A percentile compares a stretch with the other conserved stretches of the same genome.
phyloP scores from a whole-genome alignment of 2,329 filamentous ascomycete species.

The Diaporthe sp. region DNA sequence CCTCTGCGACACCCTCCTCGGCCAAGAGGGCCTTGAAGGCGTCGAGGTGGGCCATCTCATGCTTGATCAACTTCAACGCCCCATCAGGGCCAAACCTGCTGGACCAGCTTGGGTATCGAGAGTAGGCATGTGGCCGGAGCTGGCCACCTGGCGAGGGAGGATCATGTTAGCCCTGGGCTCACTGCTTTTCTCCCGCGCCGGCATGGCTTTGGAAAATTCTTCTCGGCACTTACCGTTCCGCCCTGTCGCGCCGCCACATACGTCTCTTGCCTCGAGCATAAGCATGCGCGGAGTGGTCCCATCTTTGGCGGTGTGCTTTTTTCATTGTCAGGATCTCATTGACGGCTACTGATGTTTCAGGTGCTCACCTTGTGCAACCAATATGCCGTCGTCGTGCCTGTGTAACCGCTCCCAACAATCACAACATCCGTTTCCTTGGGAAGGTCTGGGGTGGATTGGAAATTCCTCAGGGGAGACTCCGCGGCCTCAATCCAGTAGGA shows the following conservation, averaged over 20 bases:
- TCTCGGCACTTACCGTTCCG: slow-evolving; percentile 44
- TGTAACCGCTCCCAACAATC: slow-evolving; percentile 46
- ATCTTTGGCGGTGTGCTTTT: slow-evolving; percentile 42
- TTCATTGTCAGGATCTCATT: neutral
- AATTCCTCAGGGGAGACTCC: slow-evolving; percentile 37
- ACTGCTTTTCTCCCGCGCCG: neutral
- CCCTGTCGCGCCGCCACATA: slow-evolving; percentile 45
- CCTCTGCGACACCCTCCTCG: slow-evolving; percentile 47
- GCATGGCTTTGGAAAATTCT: too few relatives aligned
- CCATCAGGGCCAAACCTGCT: slow-evolving; percentile 47
- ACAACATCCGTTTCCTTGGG: slow-evolving; percentile 44
- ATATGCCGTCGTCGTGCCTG: slow-evolving; percentile 47
- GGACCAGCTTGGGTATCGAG: slow-evolving; percentile 49
- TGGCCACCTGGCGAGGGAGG: slow-evolving; percentile 39
- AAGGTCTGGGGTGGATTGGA: slow-evolving; percentile 38
- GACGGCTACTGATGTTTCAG: neutral
- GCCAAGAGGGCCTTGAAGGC: slow-evolving; percentile 39
- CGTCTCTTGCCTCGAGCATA: slow-evolving; percentile 43
- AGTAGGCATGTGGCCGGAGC: slow-evolving; percentile 47
- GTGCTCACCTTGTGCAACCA: slow-evolving; percentile 46
- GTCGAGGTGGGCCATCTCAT: slow-evolving; percentile 48
- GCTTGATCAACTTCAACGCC: slow-evolving; percentile 49
- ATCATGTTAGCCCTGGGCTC: slow-evolving; percentile 4
- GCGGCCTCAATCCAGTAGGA: slow-evolving; percentile 44
- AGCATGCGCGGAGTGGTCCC: slow-evolving; percentile 41